A percentile compares a stretch with the other conserved stretches of the same genome.
Conservation (phyloP, 306 rosid species). For the Gastrolobium villosum region DNA sequence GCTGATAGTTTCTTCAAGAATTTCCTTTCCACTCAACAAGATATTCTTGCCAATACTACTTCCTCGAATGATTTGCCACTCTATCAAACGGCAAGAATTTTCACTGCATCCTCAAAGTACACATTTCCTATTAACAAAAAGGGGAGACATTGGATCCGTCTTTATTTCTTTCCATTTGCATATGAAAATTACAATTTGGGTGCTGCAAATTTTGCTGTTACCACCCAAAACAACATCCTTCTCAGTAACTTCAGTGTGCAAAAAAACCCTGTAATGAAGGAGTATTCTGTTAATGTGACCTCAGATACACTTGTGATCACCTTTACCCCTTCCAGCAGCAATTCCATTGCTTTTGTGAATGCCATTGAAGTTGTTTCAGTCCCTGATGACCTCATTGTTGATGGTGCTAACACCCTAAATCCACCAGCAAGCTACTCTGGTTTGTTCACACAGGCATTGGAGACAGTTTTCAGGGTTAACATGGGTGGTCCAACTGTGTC, state of each 20-base stretch:
- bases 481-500: slow-evolving; percentile 91
- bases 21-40: slow-evolving; percentile 70
- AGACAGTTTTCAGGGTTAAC: slow-evolving; percentile 88
- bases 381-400: slow-evolving; percentile 74
- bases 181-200: slow-evolving; percentile 58
- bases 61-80: slow-evolving; percentile 59
- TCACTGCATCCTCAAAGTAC: slow-evolving; percentile 71
- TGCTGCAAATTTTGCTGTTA: slow-evolving; percentile 74
- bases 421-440: slow-evolving; percentile 54
- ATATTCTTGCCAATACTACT: slow-evolving; percentile 64
- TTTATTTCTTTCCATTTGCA: slow-evolving; percentile 80
- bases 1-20: slow-evolving; percentile 70
- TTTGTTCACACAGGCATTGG: slow-evolving; percentile 61
- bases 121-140: slow-evolving; percentile 62
- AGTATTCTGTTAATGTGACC: slow-evolving; percentile 69
- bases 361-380: slow-evolving; percentile 92
- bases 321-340: slow-evolving; percentile 60
- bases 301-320: slow-evolving; percentile 70
- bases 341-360: slow-evolving; percentile 77
- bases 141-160: slow-evolving; percentile 95
- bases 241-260: slow-evolving; percentile 64
- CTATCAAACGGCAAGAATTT: slow-evolving; percentile 80
- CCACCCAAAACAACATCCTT: slow-evolving; percentile 61
- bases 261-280: slow-evolving; percentile 60
- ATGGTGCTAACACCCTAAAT: slow-evolving; percentile 53